Conservation (phyloP, 805 yeast genomes). For the Kazachstania bromeliacearum region DNA sequence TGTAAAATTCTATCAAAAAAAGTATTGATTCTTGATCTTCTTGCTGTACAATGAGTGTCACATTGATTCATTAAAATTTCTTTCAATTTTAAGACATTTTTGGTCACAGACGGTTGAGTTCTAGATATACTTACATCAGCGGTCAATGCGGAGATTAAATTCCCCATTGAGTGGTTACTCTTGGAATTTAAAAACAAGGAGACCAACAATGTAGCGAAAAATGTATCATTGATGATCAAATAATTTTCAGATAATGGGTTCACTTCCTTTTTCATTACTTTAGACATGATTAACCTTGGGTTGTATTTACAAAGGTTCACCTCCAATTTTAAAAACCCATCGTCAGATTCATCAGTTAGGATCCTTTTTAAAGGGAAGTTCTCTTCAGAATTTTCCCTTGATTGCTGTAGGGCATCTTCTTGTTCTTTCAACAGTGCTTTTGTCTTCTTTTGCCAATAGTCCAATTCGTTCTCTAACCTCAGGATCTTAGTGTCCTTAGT, state of each 20-base stretch:
- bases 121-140: constrained; percentile 12
- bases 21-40: constrained; percentile 10
- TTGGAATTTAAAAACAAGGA: constrained; percentile 19
- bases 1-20: constrained; percentile 22
- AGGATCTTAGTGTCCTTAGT: constrained; percentile 26
- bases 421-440: constrained; percentile 7
- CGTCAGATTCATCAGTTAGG: not conserved
- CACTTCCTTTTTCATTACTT: constrained; percentile 24
- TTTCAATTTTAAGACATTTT: constrained; percentile 12
- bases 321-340: constrained; percentile 6
- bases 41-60: constrained; percentile 2
- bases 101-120: constrained; percentile 4
- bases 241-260: constrained; percentile 27
- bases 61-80: constrained; percentile 15
- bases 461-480: constrained; percentile 24
- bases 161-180: constrained; percentile 9
- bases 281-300: constrained; percentile 23
- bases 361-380: not conserved
- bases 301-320: constrained; percentile 17
- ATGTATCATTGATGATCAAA: constrained; percentile 22
- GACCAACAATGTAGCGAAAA: constrained; percentile 18
- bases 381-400: not conserved
- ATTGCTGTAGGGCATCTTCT: constrained; percentile 1
- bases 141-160: constrained; percentile 16
- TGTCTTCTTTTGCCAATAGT: constrained; percentile 27